Evolutionary conservation across 2,329 filamentous ascomycete species (phyloP).

Genomic region (Gyromitra esculenta): DNA sequence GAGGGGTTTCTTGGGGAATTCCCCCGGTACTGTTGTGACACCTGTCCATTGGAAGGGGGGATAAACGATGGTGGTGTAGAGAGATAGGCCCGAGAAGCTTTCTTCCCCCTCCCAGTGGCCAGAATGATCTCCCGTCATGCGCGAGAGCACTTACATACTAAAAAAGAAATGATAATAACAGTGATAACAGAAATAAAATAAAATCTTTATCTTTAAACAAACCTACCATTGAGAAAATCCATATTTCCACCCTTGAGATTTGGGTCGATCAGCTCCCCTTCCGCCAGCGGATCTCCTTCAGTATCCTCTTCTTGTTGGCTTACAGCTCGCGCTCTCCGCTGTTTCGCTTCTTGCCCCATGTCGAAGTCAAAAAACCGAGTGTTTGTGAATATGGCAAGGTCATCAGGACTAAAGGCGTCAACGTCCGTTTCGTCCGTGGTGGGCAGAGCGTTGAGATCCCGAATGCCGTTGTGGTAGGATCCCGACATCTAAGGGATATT

Average conservation of each 20-base stretch:
- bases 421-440: conserved; percentile 36
- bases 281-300: conserved; percentile 32
- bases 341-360: conserved; percentile 66
- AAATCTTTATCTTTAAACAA: conserved; percentile 5
- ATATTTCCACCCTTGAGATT: conserved; percentile 48
- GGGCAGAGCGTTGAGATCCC: conserved; percentile 46
- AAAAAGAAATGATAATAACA: neutral
- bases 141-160: neutral
- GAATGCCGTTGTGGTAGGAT: conserved; percentile 26
- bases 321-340: conserved; percentile 8
- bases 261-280: conserved; percentile 50
- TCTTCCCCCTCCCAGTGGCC: neutral
- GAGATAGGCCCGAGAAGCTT: neutral
- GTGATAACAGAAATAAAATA: conserved; percentile 4
- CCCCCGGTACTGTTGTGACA: conserved; percentile 16
- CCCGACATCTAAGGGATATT: conserved; percentile 43
- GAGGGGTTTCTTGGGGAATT: neutral
- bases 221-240: conserved; percentile 54
- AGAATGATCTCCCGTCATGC: conserved; percentile 9
- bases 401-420: conserved; percentile 48
- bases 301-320: conserved; percentile 24
- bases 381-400: conserved; percentile 82
- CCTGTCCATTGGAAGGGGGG: conserved; percentile 10
- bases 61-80: conserved; percentile 10
- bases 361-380: conserved; percentile 84